Percentiles rank a stretch among this genome's conserved stretches.
Conservation (phyloP, 1,139 yeast species). For the Suhomyces anneliseae region DNA sequence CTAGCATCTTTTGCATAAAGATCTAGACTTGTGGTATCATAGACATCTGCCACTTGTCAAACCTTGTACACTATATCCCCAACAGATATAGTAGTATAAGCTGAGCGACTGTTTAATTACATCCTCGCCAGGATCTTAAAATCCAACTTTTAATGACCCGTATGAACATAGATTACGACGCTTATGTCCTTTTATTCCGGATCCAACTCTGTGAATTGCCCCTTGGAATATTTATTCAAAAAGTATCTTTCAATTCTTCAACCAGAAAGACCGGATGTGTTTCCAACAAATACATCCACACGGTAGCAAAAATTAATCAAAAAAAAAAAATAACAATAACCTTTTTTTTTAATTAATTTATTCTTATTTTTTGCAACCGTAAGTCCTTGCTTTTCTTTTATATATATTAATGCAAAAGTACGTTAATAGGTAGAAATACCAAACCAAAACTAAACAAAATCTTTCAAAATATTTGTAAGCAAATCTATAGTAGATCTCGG, state of each 20-base stretch:
- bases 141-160: slow-evolving; percentile 42
- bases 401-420: slow-evolving; percentile 6
- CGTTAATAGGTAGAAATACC: background rate
- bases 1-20: background rate
- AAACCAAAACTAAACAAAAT: no score
- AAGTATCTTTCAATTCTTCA: slow-evolving; percentile 20
- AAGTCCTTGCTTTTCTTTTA: slow-evolving; percentile 3
- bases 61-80: background rate
- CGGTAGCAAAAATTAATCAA: background rate
- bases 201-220: slow-evolving; percentile 33
- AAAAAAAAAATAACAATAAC: no score
- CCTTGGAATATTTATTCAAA: slow-evolving; percentile 7
- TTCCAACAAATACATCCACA: slow-evolving; percentile 17
- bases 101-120: background rate
- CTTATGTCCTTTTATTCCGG: slow-evolving; percentile 21
- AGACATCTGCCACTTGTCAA: background rate
- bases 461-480: no score
- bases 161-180: slow-evolving; percentile 21
- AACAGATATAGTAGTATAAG: background rate
- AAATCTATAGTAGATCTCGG: background rate
- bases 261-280: slow-evolving; percentile 18
- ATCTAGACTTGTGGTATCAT: background rate
- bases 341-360: no score
- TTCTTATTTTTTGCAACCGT: background rate
- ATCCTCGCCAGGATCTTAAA: slow-evolving; percentile 22